Base-by-base conservation (phyloP, 306 rosid species). In the Fagus crenata region DNA sequence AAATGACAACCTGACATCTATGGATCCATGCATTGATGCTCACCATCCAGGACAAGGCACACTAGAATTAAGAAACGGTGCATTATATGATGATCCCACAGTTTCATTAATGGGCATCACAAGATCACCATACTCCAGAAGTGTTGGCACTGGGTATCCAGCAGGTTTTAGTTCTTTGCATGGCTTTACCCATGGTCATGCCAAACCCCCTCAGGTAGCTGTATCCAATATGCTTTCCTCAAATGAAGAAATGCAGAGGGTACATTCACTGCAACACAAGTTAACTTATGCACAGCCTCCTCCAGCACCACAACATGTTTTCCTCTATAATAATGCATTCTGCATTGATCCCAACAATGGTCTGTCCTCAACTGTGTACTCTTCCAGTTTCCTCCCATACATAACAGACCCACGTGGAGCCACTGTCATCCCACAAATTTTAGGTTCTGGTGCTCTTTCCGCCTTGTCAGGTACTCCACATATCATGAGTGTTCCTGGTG, bases 301-400 rank as follows among this genome's bases (percentile, higher is more conserved):
- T 18, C 68, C n/a, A 33, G 41, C 71, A 2, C 75, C 75, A 2
- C 73, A 73, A 33, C 71, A 68, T 42, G 53, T 80, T 55, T 74
- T 82, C 63, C 39, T 60, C 81, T 60, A 71, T 46, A 71, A 59
- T 36, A 71, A 61, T 78, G 81, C 77, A 71, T 60, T 78, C 72
- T 60, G 78, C 67, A 46, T 78, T 60, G 85, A 82, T 77, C 82
- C 79, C 13, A 82, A 68, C 64, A 71, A 73, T 42, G 28, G 77
- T 59, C 15, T 51, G 74, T 56, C 78, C 41, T 22, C 72, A 36
- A 53, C 70, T n/a, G 53, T 61, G 12, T 78, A 69, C 67, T 15
- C 79, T 39, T 75, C 77, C 8, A 36, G 42, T 53, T 32, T 74
- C 59, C 14, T 74, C 6, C 80, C 82, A 15, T 82, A 82, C 37